These are phyloP conservation scores for Conoideocrella luteorostrata DNA, from an alignment of 2,329 filamentous ascomycete species.

Conservation along the genomic window DNA sequence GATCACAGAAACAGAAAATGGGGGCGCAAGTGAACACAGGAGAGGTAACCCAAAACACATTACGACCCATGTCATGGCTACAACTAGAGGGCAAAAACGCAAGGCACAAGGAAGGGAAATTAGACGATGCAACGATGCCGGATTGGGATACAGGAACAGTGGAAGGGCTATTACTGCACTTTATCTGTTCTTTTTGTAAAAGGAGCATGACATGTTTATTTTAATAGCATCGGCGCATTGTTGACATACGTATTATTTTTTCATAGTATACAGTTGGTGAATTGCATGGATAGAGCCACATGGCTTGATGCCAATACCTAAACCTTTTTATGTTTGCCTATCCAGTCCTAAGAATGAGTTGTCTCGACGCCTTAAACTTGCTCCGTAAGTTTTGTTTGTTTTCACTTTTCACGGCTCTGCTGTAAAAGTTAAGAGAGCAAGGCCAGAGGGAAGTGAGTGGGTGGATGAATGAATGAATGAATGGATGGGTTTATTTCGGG, in stretches of 20 bases:
- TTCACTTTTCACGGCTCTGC: too few relatives aligned
- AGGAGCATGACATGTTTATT: constrained; percentile 8
- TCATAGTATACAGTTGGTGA: constrained; percentile 14
- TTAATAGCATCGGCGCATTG: constrained; percentile 15
- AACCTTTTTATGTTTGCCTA: too few relatives aligned
- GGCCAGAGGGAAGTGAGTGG: too few relatives aligned
- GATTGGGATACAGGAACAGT: constrained; percentile 12
- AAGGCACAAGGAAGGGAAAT: background rate
- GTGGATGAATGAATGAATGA: too few relatives aligned
- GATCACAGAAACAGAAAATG: too few relatives aligned
- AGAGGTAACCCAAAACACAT: background rate
- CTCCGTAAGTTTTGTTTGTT: background rate
- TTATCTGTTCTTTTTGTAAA: background rate
- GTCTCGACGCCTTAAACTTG: too few relatives aligned
- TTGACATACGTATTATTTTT: constrained; percentile 9
- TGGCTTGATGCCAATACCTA: constrained; percentile 12
- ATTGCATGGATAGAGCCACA: constrained; percentile 19
- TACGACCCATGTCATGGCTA: background rate
- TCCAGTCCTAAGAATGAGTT: too few relatives aligned
- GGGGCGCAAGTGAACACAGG: background rate
- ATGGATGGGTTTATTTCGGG: too few relatives aligned
- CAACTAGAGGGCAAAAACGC: constrained; percentile 4
- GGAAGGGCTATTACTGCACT: background rate
- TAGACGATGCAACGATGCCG: constrained; percentile 2
- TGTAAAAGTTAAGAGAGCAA: too few relatives aligned